Base-by-base conservation (phyloP, 495 filamentous ascomycete species). In the Neurospora sp. region DNA sequence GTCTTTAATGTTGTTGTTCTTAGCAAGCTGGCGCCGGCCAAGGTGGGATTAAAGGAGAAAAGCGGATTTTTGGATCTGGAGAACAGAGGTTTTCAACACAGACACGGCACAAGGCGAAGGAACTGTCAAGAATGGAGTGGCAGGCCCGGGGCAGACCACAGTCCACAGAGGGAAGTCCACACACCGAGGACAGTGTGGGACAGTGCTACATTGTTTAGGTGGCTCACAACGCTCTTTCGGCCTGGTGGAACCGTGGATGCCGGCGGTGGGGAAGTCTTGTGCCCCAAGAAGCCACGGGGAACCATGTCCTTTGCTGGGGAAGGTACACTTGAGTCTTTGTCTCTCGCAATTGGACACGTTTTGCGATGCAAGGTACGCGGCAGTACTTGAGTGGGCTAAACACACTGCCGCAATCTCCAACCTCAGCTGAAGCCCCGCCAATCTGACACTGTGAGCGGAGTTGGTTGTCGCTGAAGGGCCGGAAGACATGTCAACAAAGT, bases 61-160 rank as follows among this genome's bases (percentile, higher is more conserved):
- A 69, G 73, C 74, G 78, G 75, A 76, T 78, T 77, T 79, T 80
- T 73, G 77, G 78, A 69, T 76, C 75, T 80, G 74, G 77, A 72
- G 74, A 78, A 69, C 71, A 48, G 71, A 70, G 75, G 71, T 75
- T 78, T 80, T 75, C 69, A 71, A 61, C 53, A 31, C 27, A 31
- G 27, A 61, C 53, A 61, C 53, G 53, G 27, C 27, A 61, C 53
- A 61, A 65, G 53, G 27, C 53, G 53, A 61, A 61, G 53, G 53
- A 61, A 27, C 53, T 61, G 20, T 59, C 48, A 59, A 59, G 48
- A 59, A 12, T 17, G 53, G 53, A 8, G 27, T 61, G 53, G 53
- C 53, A 61, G 53, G 27, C 53, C 41, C 41, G 16, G 41, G 41
- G 41, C 41, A 42, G 41, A 6, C 44, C 44, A 48, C 44, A 48